Base-by-base conservation (phyloP, 345 rosid species). In the Pseudoturritis turrita region DNA sequence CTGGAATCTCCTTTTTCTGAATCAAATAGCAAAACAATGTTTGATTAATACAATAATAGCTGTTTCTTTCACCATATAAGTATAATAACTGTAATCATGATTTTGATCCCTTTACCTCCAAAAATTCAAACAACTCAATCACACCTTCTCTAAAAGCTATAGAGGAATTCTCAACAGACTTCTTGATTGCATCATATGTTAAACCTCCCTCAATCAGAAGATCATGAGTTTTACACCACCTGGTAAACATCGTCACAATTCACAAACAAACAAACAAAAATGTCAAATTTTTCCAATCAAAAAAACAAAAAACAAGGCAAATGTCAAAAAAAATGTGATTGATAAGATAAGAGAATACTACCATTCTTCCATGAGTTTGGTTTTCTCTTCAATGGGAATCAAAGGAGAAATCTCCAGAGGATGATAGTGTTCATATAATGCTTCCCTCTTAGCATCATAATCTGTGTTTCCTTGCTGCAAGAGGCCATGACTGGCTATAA, bases 321-420 rank as follows among this genome's bases (percentile, higher is more conserved):
- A 31, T 62, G 11, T 21, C 19, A 37, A 39, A 5, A 10, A 6
- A 33, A 33, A 18, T 72, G 21, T 18, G 36, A 29, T 1, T 58
- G 41, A 56, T 62, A 36, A 63, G 31, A 29, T 8, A 33, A 33
- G 37, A 21, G 29, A 31, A 47, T 7, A 54, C 39, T 72, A 89
- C 96, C 98, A 92, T 76, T 92, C 96, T 81, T 92, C 91, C 98
- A 92, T 92, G 73, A 92, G 96, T 82, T 84, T 87, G 28, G 91
- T 86, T 80, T 92, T 92, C 77, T 92, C 89, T 39, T 90, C 85
- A 41, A 88, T 31, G 5, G 95, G 88, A 75, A 92, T 81, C 2
- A 74, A 29, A 5, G 85, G 90, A 17, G 95, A 88, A 66, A 84
- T 87, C 72, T 92, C 98, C 37, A 92, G 50, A 10, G 96, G 98